These are phyloP conservation scores for Xylaria sp. DNA, from an alignment of 2,329 filamentous ascomycete species.

Conservation along the genomic window DNA sequence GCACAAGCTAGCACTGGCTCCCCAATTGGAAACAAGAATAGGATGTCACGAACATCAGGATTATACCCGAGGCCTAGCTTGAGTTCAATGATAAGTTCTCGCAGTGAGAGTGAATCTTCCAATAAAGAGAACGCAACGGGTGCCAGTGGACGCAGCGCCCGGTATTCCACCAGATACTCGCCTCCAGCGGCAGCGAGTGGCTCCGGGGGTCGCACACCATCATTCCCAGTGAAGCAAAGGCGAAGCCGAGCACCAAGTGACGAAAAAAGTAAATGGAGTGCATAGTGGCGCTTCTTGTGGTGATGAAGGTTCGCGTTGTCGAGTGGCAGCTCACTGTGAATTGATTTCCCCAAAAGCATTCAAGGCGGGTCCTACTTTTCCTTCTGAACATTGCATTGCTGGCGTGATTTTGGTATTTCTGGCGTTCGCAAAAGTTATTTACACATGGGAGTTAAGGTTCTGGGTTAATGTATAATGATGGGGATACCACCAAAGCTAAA, in stretches of 20 bases:
- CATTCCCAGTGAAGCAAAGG: slow-evolving; percentile 39
- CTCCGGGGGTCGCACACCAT: slow-evolving; percentile 18
- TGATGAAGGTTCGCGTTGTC: slow-evolving; percentile 17
- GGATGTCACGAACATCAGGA: slow-evolving; percentile 41
- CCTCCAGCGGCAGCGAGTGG: slow-evolving; percentile 30
- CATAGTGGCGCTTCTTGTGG: slow-evolving; percentile 38
- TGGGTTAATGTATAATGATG: slow-evolving; percentile 13
- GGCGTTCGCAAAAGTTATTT: slow-evolving; percentile 26
- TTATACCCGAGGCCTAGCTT: slow-evolving; percentile 42
- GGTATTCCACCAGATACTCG: slow-evolving; percentile 39
- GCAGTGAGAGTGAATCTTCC: slow-evolving; percentile 44
- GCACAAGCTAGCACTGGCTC: slow-evolving; percentile 29
- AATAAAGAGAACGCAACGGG: slow-evolving; percentile 46
- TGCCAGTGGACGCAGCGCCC: slow-evolving; percentile 29
- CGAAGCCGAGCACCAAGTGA: slow-evolving; percentile 44
- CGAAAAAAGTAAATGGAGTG: slow-evolving; percentile 42
- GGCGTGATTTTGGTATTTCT: slow-evolving; percentile 9
- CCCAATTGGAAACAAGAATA: slow-evolving; percentile 34
- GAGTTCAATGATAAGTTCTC: slow-evolving; percentile 32
- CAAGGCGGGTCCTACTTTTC: slow-evolving; percentile 4
- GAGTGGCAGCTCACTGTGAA: slow-evolving; percentile 1
- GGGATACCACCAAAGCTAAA: background rate
- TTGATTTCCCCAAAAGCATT: slow-evolving; percentile 23
- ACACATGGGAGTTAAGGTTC: slow-evolving; percentile 10
- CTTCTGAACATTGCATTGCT: slow-evolving; percentile 20